Evolutionary conservation across 352 stramenopile genomes (phyloP).

Genomic region (Globisporangium cederbergense): DNA sequence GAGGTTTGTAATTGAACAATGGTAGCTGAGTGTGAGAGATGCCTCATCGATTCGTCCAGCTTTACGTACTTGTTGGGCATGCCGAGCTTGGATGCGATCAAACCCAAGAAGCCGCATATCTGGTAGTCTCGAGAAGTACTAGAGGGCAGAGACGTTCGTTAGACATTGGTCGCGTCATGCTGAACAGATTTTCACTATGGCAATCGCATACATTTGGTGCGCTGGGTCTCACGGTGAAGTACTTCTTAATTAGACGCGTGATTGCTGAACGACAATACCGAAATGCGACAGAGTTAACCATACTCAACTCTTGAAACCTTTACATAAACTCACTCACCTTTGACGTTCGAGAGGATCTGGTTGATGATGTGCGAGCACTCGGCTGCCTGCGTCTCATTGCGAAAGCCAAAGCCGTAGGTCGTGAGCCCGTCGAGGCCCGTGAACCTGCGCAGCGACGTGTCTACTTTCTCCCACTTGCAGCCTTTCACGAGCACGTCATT

Average conservation of each 20-base stretch:
- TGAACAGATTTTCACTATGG: neutral
- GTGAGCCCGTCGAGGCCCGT: constrained; percentile 27
- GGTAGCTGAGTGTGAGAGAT: no score
- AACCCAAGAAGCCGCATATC: constrained; percentile 19
- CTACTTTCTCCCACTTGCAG: constrained; percentile 43
- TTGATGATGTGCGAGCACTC: constrained; percentile 51
- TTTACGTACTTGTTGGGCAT: neutral
- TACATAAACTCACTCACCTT: constrained; percentile 22
- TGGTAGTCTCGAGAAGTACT: constrained; percentile 28
- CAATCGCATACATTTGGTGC: constrained; percentile 3
- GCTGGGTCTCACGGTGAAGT: neutral
- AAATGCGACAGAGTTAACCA: neutral
- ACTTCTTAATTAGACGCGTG: constrained; percentile 10
- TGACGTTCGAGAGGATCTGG: constrained; percentile 39
- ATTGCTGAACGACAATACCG: constrained; percentile 1
- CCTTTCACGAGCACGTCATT: constrained; percentile 38
- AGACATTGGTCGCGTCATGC: neutral
- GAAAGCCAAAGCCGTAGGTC: constrained; percentile 49
- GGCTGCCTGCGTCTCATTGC: constrained; percentile 31
- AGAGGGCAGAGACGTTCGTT: neutral
- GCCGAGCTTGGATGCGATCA: constrained; percentile 9
- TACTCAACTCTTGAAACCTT: neutral
- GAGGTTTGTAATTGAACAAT: neutral
- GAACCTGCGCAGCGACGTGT: constrained; percentile 40
- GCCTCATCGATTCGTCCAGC: neutral